Percentiles rank a stretch among this genome's conserved stretches.
Evolutionary conservation across 2,329 filamentous ascomycete genomes (phyloP).

Genomic region (Drechslerella coelobrocha): DNA sequence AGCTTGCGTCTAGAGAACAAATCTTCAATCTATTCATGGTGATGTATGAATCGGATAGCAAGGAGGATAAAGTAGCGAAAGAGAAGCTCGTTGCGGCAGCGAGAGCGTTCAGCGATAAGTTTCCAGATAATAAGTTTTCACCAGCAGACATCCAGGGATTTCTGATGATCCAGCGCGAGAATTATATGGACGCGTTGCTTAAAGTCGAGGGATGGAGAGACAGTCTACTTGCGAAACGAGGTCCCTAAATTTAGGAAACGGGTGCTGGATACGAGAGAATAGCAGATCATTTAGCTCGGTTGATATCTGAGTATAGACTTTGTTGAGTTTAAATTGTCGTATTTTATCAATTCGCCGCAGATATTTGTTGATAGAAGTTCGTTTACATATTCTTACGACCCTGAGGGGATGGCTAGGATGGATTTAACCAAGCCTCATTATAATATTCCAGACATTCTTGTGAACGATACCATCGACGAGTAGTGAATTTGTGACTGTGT

Average conservation of each 20-base stretch:
- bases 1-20: conserved; percentile 48
- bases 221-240: conserved; percentile 8
- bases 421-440: too few species aligned
- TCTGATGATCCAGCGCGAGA: conserved; percentile 68
- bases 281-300: too few species aligned
- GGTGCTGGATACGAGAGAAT: too few species aligned
- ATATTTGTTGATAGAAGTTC: too few species aligned
- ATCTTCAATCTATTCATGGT: conserved; percentile 52
- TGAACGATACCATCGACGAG: too few species aligned
- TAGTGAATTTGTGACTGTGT: too few species aligned
- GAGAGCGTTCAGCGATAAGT: conserved; percentile 62
- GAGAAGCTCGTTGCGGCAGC: conserved; percentile 62
- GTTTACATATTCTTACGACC: too few species aligned
- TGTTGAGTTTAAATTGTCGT: too few species aligned
- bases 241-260: not conserved
- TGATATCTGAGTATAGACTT: too few species aligned
- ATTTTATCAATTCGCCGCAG: too few species aligned
- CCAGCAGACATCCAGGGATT: conserved; percentile 72
- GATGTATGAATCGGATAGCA: conserved; percentile 52
- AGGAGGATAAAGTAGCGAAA: conserved; percentile 54
- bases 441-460: too few species aligned
- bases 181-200: conserved; percentile 64
- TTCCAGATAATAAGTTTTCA: conserved; percentile 65
- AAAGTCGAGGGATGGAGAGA: conserved; percentile 63
- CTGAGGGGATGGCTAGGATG: too few species aligned